phyloP scores from a whole-genome alignment of 2,329 filamentous ascomycete genomes.

The Helminthosporium solani region DNA sequence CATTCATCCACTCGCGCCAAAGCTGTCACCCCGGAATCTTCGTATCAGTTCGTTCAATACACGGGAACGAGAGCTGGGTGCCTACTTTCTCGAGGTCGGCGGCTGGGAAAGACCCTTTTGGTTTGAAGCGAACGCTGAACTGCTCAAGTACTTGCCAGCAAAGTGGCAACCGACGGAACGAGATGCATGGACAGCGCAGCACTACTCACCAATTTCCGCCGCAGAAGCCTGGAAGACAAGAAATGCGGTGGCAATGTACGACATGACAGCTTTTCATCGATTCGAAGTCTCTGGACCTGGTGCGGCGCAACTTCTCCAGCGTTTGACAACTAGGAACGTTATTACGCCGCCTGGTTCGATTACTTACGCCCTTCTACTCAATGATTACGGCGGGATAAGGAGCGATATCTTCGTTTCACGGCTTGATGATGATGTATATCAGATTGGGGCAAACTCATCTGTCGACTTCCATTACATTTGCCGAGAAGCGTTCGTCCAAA shows the following conservation, averaged over 20 bases:
- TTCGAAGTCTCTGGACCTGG: conserved; percentile 61
- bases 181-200: conserved; percentile 59
- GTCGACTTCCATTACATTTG: conserved; percentile 57
- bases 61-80: conserved; percentile 57
- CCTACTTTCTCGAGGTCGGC: conserved; percentile 60
- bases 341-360: conserved; percentile 51
- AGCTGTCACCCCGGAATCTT: conserved; percentile 58
- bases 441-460: conserved; percentile 59
- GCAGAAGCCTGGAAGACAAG: conserved; percentile 66
- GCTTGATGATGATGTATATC: conserved; percentile 53
- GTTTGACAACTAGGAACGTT: conserved; percentile 55
- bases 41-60: conserved; percentile 60
- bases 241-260: conserved; percentile 62
- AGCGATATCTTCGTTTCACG: conserved; percentile 61
- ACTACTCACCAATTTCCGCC: conserved; percentile 60
- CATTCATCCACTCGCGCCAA: conserved; percentile 60
- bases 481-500: conserved; percentile 55
- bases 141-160: conserved; percentile 54
- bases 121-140: conserved; percentile 58
- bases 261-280: conserved; percentile 61
- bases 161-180: conserved; percentile 58
- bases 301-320: conserved; percentile 56
- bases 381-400: conserved; percentile 54
- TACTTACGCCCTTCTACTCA: conserved; percentile 59
- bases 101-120: conserved; percentile 66